These are phyloP conservation scores for Bruguiera sexangula DNA, from an alignment of 345 rosid genomes.

Conservation along the genomic window DNA sequence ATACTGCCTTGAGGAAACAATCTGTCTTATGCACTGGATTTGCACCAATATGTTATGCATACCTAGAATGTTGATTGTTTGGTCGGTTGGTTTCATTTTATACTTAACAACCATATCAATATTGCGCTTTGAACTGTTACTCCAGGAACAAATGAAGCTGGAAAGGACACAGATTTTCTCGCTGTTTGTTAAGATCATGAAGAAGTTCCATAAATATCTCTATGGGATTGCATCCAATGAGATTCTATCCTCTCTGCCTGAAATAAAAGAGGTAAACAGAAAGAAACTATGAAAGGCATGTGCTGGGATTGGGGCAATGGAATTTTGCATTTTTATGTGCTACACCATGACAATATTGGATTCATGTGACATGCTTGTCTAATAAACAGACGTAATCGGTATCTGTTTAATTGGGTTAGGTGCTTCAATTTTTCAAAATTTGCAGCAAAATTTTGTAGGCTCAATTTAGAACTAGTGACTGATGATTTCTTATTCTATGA, in stretches of 20 bases:
- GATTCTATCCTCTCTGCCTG: constrained; percentile 56
- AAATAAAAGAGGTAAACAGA: constrained; percentile 72
- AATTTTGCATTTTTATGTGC: not conserved
- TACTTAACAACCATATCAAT: not conserved
- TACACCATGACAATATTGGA: not conserved
- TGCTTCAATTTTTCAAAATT: too few species aligned
- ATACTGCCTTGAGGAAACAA: too few species aligned
- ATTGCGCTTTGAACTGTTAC: constrained; percentile 16
- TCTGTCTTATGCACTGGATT: not conserved
- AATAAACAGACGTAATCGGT: not conserved
- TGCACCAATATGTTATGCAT: not conserved
- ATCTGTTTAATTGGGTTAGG: too few species aligned
- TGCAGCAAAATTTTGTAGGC: too few species aligned
- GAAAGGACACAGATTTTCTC: constrained; percentile 69
- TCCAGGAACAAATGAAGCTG: constrained; percentile 83
- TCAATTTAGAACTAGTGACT: too few species aligned
- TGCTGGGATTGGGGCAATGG: not conserved
- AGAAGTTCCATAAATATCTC: constrained; percentile 67
- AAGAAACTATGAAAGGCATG: not conserved
- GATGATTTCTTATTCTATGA: too few species aligned
- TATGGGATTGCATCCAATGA: constrained; percentile 58
- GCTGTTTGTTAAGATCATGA: constrained; percentile 66
- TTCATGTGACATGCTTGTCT: not conserved
- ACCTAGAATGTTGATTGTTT: not conserved
- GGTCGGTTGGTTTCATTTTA: not conserved